Evolutionary conservation across 345 rosid species (phyloP), one percentile per base, ranked within the genome.

Genomic region (Rubroshorea leprosula): DNA sequence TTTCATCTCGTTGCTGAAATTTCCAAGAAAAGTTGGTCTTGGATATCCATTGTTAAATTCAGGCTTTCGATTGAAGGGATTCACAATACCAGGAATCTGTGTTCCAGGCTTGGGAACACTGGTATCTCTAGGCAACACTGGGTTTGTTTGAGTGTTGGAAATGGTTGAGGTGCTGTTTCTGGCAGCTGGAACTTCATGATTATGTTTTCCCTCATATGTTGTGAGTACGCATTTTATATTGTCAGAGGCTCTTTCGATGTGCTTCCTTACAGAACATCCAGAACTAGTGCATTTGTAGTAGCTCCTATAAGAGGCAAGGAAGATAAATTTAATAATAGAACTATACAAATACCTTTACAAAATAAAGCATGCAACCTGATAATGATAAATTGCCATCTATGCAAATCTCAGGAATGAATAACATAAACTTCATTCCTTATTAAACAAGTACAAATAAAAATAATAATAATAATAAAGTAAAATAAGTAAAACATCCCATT

Each of bases 271-370:
- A 0, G 52, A 51, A 67, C 91, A 82, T 43, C 83, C 82, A 1
- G 85, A 71, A 24, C 73, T 84, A 6, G 85, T 79, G 76, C 91
- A 84, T 68, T 84, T 82, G 74, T 84, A 84, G 56, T 82, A 84
- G 73, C 87, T 84, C 87, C 90, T 84, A 67, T 49, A 23, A 54
- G 38, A 55, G 4, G 58, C 35, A 38, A 22, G 46, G 9, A 23
- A 29, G 35, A 29, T 4, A 23, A 22, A 45, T 50, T 5, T 23
- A 19, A 16, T 25, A 23, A 26, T n/a, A n/a, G n/a, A n/a, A n/a
- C n/a, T n/a, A 48, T 16, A 23, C 22, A 20, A 51, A n/a, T 29
- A 9, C 35, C 1, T 17, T 48, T 39, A 51, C 10, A 43, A n/a
- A 43, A 6, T 5, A 22, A 49, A 13, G 35, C 29, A 47, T 7